Evolutionary conservation across 176 grass and related monocot genomes (phyloP).

Genomic region (Themeda triandra): DNA sequence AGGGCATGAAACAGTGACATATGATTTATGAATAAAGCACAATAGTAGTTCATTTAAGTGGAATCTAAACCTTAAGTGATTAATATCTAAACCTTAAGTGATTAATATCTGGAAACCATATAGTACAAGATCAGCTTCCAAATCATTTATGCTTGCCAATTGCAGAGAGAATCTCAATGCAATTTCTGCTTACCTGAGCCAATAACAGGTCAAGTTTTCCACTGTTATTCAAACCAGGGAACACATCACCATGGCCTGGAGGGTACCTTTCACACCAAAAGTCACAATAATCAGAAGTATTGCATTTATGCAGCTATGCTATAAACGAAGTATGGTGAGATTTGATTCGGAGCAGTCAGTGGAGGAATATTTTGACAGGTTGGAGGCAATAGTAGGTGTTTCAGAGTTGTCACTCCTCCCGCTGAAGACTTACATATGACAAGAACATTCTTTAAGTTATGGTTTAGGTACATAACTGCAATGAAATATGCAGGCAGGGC

Average conservation of each 20-base stretch:
- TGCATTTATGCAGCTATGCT: not conserved
- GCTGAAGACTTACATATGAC: too few relatives aligned
- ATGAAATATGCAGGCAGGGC: too few relatives aligned
- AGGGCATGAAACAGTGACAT: not conserved
- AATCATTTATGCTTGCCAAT: not conserved
- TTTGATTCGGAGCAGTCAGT: not conserved
- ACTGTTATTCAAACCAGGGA: constrained; percentile 83
- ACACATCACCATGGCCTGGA: constrained; percentile 96
- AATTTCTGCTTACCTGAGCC: constrained; percentile 55
- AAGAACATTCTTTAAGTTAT: too few relatives aligned
- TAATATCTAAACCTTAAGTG: too few relatives aligned
- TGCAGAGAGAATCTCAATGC: not conserved
- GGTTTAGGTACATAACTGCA: too few relatives aligned
- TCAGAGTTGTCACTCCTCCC: too few relatives aligned
- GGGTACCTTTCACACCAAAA: constrained; percentile 78
- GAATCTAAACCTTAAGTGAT: not conserved
- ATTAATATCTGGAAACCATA: constrained; percentile 12
- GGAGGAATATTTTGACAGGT: not conserved
- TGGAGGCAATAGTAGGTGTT: too few relatives aligned
- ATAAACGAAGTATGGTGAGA: not conserved
- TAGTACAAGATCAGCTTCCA: not conserved
- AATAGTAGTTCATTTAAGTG: not conserved
- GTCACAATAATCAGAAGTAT: not conserved
- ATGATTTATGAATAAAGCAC: not conserved
- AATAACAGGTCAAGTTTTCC: constrained; percentile 88